Conservation (phyloP, 2,329 filamentous ascomycete genomes). For the Tetracladium maxilliforme region DNA sequence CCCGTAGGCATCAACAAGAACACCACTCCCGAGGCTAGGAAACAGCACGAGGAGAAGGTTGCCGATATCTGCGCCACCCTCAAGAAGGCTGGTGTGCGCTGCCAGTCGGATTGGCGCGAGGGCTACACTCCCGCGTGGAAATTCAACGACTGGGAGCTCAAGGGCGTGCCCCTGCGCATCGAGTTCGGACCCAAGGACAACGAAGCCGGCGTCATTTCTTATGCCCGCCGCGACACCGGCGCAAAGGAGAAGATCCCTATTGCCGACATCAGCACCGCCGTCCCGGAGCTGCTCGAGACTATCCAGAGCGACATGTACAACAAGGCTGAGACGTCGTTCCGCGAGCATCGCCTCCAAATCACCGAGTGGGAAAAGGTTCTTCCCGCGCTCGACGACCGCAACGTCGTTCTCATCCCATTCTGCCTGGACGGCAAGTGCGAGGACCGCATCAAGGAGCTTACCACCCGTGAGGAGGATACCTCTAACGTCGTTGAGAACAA, state of each 20-base stretch:
- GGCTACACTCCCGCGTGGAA: constrained; percentile 92
- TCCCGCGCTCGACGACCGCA: constrained; percentile 80
- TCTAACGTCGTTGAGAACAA: constrained; percentile 13
- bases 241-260: constrained; percentile 74
- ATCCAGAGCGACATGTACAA: constrained; percentile 75
- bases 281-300: constrained; percentile 72
- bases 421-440: constrained; percentile 75
- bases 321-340: constrained; percentile 62
- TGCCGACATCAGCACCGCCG: constrained; percentile 52
- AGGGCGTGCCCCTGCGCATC: constrained; percentile 83
- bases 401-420: constrained; percentile 82
- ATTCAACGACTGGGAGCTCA: constrained; percentile 98
- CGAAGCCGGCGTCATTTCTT: constrained; percentile 70
- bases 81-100: constrained; percentile 59
- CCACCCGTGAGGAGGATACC: constrained; percentile 52
- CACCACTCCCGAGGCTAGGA: constrained; percentile 64
- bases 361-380: constrained; percentile 86
- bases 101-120: constrained; percentile 72
- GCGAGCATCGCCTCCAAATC: constrained; percentile 65
- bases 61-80: constrained; percentile 56
- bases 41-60: constrained; percentile 62
- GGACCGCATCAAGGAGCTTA: constrained; percentile 88
- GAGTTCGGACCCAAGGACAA: constrained; percentile 95
- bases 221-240: constrained; percentile 73
- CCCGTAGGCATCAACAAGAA: constrained; percentile 89